Percentiles rank a stretch among this genome's conserved stretches.
phyloP scores from a whole-genome alignment of 2,329 filamentous ascomycete species.

The Xylariaceae sp. region DNA sequence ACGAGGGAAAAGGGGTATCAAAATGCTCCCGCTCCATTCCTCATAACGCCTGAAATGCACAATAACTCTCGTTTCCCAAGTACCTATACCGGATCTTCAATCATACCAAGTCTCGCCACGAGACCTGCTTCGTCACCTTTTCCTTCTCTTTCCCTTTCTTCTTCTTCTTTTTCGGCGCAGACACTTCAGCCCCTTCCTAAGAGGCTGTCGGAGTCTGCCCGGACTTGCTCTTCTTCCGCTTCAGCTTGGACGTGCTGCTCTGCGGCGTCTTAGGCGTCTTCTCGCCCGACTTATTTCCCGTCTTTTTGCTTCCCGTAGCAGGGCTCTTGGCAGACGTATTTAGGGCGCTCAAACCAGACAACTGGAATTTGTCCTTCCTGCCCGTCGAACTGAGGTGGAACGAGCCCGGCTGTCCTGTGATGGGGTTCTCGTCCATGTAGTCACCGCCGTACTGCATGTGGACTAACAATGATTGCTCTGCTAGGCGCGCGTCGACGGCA shows the following conservation, averaged over 20 bases:
- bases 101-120: not conserved
- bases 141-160: slow-evolving; percentile 2
- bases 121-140: not conserved
- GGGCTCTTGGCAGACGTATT: slow-evolving; percentile 25
- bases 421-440: slow-evolving; percentile 65
- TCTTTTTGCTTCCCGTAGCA: slow-evolving; percentile 22
- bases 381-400: slow-evolving; percentile 63
- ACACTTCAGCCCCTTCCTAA: slow-evolving; percentile 3
- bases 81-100: not conserved
- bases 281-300: slow-evolving; percentile 26
- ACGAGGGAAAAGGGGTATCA: too few species aligned
- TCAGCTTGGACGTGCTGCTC: slow-evolving; percentile 15
- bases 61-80: not conserved
- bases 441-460: slow-evolving; percentile 59
- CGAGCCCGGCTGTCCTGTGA: slow-evolving; percentile 61
- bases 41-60: too few species aligned
- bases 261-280: slow-evolving; percentile 35
- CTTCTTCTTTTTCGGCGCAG: slow-evolving; percentile 1
- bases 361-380: slow-evolving; percentile 41
- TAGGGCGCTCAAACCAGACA: slow-evolving; percentile 21
- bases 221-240: slow-evolving; percentile 19
- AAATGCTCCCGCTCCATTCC: too few species aligned
- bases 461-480: slow-evolving; percentile 56
- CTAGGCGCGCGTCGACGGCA: slow-evolving; percentile 37
- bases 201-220: slow-evolving; percentile 19